Conservation (phyloP, 805 yeast genomes). For the Sporopachydermia quercuum region DNA sequence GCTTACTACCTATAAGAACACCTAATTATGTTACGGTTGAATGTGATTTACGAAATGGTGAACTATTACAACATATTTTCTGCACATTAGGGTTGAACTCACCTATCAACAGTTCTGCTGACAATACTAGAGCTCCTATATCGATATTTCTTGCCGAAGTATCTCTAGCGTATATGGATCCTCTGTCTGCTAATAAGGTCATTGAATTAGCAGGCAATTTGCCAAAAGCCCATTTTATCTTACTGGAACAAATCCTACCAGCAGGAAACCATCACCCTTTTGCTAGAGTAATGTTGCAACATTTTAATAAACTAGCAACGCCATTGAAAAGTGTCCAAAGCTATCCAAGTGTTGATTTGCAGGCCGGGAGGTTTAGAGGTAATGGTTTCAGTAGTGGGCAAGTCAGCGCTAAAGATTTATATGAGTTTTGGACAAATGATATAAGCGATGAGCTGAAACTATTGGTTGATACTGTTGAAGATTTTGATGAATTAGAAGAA, state of each 20-base stretch:
- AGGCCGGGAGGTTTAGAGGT: conserved; percentile 37
- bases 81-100: conserved; percentile 10
- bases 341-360: conserved; percentile 38
- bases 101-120: conserved; percentile 10
- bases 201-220: conserved; percentile 30
- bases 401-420: conserved; percentile 39
- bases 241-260: conserved; percentile 62
- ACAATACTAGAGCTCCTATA: conserved; percentile 7
- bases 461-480: conserved; percentile 37
- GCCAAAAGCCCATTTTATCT: conserved; percentile 40
- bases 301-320: conserved; percentile 48
- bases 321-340: conserved; percentile 50
- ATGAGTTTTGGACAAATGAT: conserved; percentile 40
- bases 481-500: conserved; percentile 78
- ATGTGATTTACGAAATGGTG: conserved; percentile 44
- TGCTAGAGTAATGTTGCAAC: conserved; percentile 60
- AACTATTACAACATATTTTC: conserved; percentile 20
- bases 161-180: conserved; percentile 66
- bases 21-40: conserved; percentile 41
- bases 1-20: conserved; percentile 17
- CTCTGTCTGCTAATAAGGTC: conserved; percentile 47
- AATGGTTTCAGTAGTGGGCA: conserved; percentile 19
- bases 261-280: conserved; percentile 49
- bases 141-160: conserved; percentile 65
- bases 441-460: conserved; percentile 24